Conservation (phyloP, 2,329 filamentous ascomycete genomes). For the Elsinoe batatas region DNA sequence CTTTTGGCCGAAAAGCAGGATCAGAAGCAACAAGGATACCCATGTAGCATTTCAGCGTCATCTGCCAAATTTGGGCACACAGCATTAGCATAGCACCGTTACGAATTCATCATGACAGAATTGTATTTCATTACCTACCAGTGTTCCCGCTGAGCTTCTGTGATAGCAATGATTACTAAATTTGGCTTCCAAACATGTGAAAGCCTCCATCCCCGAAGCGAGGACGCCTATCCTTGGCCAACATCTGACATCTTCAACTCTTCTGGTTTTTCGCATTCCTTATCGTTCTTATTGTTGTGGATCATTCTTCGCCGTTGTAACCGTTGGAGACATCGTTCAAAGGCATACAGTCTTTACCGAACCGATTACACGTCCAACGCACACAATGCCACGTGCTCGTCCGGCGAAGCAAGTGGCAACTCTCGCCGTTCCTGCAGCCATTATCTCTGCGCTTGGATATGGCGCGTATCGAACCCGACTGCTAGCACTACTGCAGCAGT, state of each 20-base stretch:
- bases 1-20: not conserved
- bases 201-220: not conserved
- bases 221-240: not conserved
- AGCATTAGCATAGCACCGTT: not conserved
- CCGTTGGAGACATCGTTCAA: not conserved
- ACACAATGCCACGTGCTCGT: not conserved
- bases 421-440: not conserved
- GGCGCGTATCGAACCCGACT: not conserved
- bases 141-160: not conserved
- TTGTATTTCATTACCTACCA: not conserved
- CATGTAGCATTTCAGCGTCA: not conserved
- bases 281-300: too few species aligned
- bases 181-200: not conserved
- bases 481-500: not conserved
- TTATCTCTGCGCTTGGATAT: not conserved
- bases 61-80: not conserved
- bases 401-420: not conserved
- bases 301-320: too few species aligned
- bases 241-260: not conserved
- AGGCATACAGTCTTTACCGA: not conserved
- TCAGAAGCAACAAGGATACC: not conserved
- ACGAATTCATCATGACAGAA: not conserved
- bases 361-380: too few species aligned
- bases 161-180: not conserved
- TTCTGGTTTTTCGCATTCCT: not conserved